Evolutionary conservation across 2,329 filamentous ascomycete genomes (phyloP), one percentile per base, ranked within the genome.

Genomic region (Ophiosphaerella herpotricha): DNA sequence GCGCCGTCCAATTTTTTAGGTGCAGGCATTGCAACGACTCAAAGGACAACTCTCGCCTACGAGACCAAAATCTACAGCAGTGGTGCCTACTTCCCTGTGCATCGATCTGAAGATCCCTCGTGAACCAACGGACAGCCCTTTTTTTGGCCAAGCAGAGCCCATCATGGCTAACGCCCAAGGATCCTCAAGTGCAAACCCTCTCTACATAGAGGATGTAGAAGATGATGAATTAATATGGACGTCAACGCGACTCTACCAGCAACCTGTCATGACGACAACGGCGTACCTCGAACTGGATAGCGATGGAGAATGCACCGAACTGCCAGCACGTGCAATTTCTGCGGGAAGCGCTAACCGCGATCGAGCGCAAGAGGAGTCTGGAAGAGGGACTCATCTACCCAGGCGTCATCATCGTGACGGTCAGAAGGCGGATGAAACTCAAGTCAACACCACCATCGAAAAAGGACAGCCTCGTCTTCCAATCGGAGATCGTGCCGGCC

Each of bases 401-500:
- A 29, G 1, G 3, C 26, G 6, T 11, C 26, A 29, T 2, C 26
- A 29, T 8, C 7, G 11, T 11, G 26, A 8, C 7, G 4, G 26
- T 11, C 26, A 11, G 6, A 29, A 29, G 9, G 26, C 6, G 26
- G 3, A 29, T 29, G 26, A 29, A 8, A 3, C 11, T 8, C 26
- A 29, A 29, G 26, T 29, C 11, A 11, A 29, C 26, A 29, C 26
- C 26, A 29, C 4, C 11, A 26, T 16, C 4, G 18, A 35, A n/a
- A 23, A 12, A 12, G 31, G 16, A 29, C 26, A 9, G 2, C 29
- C 42, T 8, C 21, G 36, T 32, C 23, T 31, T 31, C 45, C 46
- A 50, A 50, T 55, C 50, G 38, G 54, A 36, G 24, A 23, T 43
- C 35, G 40, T 31, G 39, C 57, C 43, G 57, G 46, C 11, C 33